Base-by-base conservation (phyloP, 164 flowering plant species). In the Saururus chinensis region DNA sequence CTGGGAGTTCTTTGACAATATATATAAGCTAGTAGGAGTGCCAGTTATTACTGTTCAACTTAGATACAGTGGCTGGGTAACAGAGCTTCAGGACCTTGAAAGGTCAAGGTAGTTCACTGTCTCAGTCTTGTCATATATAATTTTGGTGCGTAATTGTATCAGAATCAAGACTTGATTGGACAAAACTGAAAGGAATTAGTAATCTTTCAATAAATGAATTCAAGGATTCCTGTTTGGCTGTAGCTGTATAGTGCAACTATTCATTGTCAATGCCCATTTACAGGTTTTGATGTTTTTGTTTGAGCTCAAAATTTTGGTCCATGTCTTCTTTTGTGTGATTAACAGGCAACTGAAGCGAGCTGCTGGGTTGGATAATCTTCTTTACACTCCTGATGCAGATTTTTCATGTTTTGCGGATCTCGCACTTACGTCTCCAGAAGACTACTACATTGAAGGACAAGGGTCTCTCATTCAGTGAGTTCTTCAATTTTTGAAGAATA, bases 361-460 rank as follows among this genome's bases (percentile, higher is more conserved):
- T 41, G 75, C 71, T 1, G 98, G 98, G 48, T 60, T 92, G 71
- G 97, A 89, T 72, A 89, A 92, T 77, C 97, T 92, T 48, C 89
- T 92, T 26, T 92, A 92, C 63, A 88, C 96, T 51, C 92, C 96
- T 42, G 97, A 92, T 79, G 98, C 97, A 54, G 98, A 92, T 81
- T 92, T 92, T 70, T 89, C 97, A 56, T 89, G 98, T 75, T 92
- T 92, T 77, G 96, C 98, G 0, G 98, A 92, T 75, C 88, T 92
- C 41, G 98, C 98, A 66, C 86, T 92, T 14, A 71, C 92, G 51
- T 92, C 98, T 53, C 98, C 98, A 9, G 98, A 81, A 66, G 97
- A 92, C 77, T 92, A 92, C 74, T 89, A 92, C 77, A 74, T 82
- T 51, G 88, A 88, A 66, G 98, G 98, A 60, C 90, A 89, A 77